Evolutionary conservation across 2,329 filamentous ascomycete genomes (phyloP).

Genomic region (Elsinoe batatas): DNA sequence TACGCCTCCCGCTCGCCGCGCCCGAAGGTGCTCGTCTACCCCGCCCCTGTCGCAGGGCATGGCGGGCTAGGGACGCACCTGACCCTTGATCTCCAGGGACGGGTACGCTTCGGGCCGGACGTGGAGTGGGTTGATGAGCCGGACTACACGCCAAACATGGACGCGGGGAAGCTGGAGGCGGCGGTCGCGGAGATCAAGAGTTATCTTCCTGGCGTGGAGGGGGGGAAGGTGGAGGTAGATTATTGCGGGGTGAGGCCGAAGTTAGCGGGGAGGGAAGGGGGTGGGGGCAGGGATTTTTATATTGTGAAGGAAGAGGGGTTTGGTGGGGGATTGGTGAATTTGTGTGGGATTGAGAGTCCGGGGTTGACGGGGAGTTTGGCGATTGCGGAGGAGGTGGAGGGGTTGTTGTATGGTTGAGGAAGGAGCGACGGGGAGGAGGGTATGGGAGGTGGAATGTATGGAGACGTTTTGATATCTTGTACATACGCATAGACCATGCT

Average conservation of each 20-base stretch:
- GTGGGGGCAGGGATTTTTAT: constrained; percentile 74
- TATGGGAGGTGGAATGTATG: not conserved
- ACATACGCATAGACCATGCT: not conserved
- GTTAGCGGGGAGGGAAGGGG: constrained; percentile 52
- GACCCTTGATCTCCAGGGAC: constrained; percentile 76
- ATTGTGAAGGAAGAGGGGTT: constrained; percentile 68
- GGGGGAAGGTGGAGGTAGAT: constrained; percentile 58
- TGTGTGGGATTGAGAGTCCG: constrained; percentile 88
- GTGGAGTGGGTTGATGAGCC: constrained; percentile 81
- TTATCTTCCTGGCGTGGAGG: constrained; percentile 69
- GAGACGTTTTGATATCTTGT: not conserved
- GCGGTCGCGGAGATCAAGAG: constrained; percentile 65
- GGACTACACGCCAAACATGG: constrained; percentile 55
- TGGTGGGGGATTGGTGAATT: constrained; percentile 67
- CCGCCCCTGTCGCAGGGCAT: constrained; percentile 69
- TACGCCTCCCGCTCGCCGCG: constrained; percentile 58
- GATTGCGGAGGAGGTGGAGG: constrained; percentile 67
- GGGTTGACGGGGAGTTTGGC: constrained; percentile 80
- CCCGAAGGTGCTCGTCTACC: constrained; percentile 72
- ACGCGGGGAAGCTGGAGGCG: constrained; percentile 49
- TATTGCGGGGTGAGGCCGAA: constrained; percentile 93
- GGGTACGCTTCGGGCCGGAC: constrained; percentile 86
- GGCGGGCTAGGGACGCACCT: constrained; percentile 87
- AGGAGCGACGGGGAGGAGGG: not conserved
- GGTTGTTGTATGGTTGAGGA: constrained; percentile 39